Percentiles rank a stretch among this genome's conserved stretches.
phyloP scores from a whole-genome alignment of 805 yeast genomes.

The Scheffersomyces spartinae region DNA sequence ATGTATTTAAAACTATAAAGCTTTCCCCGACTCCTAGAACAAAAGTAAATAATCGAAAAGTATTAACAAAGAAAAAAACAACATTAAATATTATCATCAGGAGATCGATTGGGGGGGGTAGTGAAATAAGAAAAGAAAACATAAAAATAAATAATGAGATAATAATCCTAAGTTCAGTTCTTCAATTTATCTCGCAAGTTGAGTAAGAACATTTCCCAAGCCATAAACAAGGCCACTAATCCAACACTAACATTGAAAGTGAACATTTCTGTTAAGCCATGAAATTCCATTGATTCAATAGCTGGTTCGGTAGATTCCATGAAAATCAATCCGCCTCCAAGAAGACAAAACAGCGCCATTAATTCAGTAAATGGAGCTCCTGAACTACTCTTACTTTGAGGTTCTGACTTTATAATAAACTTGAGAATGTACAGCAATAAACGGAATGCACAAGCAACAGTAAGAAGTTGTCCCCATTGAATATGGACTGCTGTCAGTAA shows the following conservation, averaged over 20 bases:
- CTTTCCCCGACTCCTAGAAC: too few relatives aligned
- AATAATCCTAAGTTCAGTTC: conserved; percentile 1
- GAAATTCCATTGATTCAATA: conserved; percentile 67
- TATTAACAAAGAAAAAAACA: too few relatives aligned
- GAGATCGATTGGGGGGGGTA: too few relatives aligned
- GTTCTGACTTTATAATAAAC: conserved; percentile 30
- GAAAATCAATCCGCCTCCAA: conserved; percentile 85
- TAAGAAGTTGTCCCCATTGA: conserved; percentile 86
- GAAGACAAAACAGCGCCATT: conserved; percentile 62
- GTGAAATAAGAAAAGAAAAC: too few relatives aligned
- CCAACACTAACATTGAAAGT: conserved; percentile 84
- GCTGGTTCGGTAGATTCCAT: conserved; percentile 88
- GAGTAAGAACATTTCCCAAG: conserved; percentile 71
- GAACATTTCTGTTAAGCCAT: conserved; percentile 83
- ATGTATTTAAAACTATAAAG: too few relatives aligned
- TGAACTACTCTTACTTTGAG: conserved; percentile 28
- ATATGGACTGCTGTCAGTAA: conserved; percentile 71
- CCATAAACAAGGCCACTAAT: conserved; percentile 65
- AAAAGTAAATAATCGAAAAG: too few relatives aligned
- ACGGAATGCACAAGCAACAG: conserved; percentile 76
- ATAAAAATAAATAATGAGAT: conserved; percentile 1
- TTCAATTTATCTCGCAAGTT: conserved; percentile 45
- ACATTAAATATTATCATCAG: too few relatives aligned
- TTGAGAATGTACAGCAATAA: conserved; percentile 48
- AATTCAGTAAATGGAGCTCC: conserved; percentile 78